A percentile compares a stretch with the other conserved stretches of the same genome.
These are phyloP conservation scores for Phytophthora citrophthora DNA, from an alignment of 352 stramenopile genomes.

Conservation along the genomic window DNA sequence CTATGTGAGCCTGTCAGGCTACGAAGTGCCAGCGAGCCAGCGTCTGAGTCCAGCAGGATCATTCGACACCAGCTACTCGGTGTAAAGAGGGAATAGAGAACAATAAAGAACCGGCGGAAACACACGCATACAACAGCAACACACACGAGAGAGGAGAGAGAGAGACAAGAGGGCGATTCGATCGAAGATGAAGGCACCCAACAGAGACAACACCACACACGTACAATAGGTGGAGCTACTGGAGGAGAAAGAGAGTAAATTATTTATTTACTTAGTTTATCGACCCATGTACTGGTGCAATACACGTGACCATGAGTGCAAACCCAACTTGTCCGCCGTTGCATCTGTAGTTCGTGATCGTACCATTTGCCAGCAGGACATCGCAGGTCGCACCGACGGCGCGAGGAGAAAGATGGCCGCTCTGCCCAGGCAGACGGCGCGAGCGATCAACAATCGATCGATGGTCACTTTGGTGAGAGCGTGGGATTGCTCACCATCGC, in stretches of 20 bases:
- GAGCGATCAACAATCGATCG: conserved; percentile 20
- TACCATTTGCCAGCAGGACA: too few species aligned
- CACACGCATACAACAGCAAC: conserved; percentile 9
- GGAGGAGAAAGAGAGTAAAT: conserved; percentile 39
- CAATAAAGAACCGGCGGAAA: conserved; percentile 3
- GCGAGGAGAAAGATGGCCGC: conserved; percentile 25
- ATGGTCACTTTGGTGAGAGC: conserved; percentile 5
- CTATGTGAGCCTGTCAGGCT: conserved; percentile 76
- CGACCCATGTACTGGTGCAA: conserved; percentile 30
- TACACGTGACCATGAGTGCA: conserved; percentile 30
- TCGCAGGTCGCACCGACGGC: conserved; percentile 1
- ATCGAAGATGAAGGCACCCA: conserved; percentile 32
- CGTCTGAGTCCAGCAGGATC: conserved; percentile 18
- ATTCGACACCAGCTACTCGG: conserved; percentile 33
- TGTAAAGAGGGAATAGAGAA: conserved; percentile 18
- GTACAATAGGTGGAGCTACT: conserved; percentile 39
- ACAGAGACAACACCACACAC: conserved; percentile 39
- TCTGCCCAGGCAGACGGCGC: conserved; percentile 27
- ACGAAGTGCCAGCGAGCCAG: conserved; percentile 63
- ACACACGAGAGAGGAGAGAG: conserved; percentile 8
- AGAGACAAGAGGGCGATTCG: conserved; percentile 14
- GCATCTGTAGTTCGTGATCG: not conserved
- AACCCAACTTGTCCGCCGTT: conserved; percentile 9
- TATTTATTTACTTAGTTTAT: conserved; percentile 59
- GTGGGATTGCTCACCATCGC: conserved; percentile 13